Evolutionary conservation across 257 asterid genomes (phyloP), one percentile per base, ranked within the genome.

Genomic region (Primulina eburnea): DNA sequence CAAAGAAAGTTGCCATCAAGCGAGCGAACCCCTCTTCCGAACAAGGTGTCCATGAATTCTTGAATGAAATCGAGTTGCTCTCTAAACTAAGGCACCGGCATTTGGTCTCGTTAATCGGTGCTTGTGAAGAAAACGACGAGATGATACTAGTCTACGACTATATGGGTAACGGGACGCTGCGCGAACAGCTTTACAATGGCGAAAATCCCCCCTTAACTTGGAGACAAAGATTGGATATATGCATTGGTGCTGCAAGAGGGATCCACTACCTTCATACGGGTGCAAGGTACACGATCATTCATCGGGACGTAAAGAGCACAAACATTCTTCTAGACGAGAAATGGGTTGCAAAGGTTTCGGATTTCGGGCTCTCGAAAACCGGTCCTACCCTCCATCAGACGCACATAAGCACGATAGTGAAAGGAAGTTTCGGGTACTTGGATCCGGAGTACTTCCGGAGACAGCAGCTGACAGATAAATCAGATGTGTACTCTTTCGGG

Each of bases 211-310:
- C 76, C 2, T 65, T 92, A 33, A 64, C 77, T 5, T 92, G 97
- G 97, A 76, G 38, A 35, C 90, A 84, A 47, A 80, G 96, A 35
- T 53, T 90, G 33, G 86, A 85, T 7, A 90, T 90, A 4, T 87
- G 92, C 86, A 82, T 90, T 21, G 96, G 96, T 38, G 86, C 96
- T 8, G 83, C 96, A 0, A 77, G 85, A 65, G 96, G 97, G 17
- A 85, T 90, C 28, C 97, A 90, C 70, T 90, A 90, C 38, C 96
- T 90, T 20, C 97, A 90, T 84, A 90, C 97, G 0, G 96, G 97
- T 6, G 94, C 97, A 43, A 84, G 81, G 78, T 64, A 87, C 62
- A 83, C 84, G 0, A 88, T 90, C 81, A 90, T 90, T 50, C 97
- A 90, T 33, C 73, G 97, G 63, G 96, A 90, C 52, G 97, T 90